A percentile compares a stretch with the other conserved stretches of the same genome.
These are phyloP conservation scores for Suillus weaverae DNA, from an alignment of 768 basidiomycete species.

Conservation along the genomic window DNA sequence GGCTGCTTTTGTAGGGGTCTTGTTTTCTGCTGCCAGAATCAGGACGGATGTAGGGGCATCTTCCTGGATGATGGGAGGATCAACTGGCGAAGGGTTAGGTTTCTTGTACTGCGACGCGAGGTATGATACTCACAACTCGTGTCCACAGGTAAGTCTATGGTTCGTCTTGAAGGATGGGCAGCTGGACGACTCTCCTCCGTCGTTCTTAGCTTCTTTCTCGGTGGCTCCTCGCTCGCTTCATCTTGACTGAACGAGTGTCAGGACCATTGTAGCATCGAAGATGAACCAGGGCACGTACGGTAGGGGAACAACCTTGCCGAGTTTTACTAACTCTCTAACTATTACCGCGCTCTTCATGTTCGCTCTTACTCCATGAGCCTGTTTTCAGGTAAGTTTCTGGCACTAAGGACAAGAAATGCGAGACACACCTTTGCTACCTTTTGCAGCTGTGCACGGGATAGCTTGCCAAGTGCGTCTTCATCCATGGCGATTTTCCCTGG, in stretches of 20 bases:
- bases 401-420: neutral
- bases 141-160: slow-evolving; percentile 16
- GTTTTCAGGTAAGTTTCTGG: neutral
- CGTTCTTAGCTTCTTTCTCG: slow-evolving; percentile 13
- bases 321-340: slow-evolving; percentile 18
- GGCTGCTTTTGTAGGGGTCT: neutral
- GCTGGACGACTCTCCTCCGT: neutral
- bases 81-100: neutral
- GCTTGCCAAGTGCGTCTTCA: slow-evolving; percentile 21
- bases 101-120: slow-evolving; percentile 14
- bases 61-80: neutral
- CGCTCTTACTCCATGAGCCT: slow-evolving; percentile 23
- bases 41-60: neutral
- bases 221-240: slow-evolving; percentile 14
- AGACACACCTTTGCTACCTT: slow-evolving; percentile 27
- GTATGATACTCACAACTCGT: slow-evolving; percentile 24
- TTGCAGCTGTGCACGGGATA: slow-evolving; percentile 26
- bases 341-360: slow-evolving; percentile 29
- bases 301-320: neutral
- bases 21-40: neutral
- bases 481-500: slow-evolving; percentile 4
- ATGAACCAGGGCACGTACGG: neutral
- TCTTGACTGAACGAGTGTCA: slow-evolving; percentile 13
- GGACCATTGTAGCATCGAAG: slow-evolving; percentile 15
- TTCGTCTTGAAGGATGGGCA: slow-evolving; percentile 10